Conservation (phyloP, 495 filamentous ascomycete genomes). For the Ramalina peruviana region DNA sequence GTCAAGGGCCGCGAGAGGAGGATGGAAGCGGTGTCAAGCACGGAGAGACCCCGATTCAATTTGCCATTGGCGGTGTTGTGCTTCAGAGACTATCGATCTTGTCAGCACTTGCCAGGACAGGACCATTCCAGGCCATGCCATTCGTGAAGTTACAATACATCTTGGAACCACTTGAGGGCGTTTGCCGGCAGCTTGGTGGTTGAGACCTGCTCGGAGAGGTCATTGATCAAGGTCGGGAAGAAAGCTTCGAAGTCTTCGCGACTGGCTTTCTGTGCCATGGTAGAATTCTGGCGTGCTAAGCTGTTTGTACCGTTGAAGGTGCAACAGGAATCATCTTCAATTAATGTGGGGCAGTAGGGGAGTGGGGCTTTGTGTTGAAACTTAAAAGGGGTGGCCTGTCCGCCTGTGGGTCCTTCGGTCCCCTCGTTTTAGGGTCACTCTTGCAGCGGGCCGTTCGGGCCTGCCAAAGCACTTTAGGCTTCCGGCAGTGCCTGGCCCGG, state of each 20-base stretch:
- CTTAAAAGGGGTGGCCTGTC: too few species aligned
- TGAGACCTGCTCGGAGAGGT: conserved; percentile 58
- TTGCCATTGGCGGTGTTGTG: conserved; percentile 88
- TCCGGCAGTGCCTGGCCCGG: too few species aligned
- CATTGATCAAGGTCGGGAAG: conserved; percentile 67
- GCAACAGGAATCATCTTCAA: too few species aligned
- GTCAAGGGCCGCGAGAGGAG: conserved; percentile 51
- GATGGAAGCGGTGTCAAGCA: conserved; percentile 74
- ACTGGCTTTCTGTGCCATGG: conserved; percentile 1
- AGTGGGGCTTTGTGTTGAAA: too few species aligned
- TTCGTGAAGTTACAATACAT: conserved; percentile 36
- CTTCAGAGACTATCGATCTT: conserved; percentile 47
- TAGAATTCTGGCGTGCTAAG: not conserved
- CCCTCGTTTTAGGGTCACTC: too few species aligned
- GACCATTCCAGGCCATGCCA: not conserved
- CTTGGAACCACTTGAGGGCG: conserved; percentile 74
- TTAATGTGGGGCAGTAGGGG: too few species aligned
- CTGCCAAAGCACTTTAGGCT: too few species aligned
- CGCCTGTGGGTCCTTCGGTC: too few species aligned
- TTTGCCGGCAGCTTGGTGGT: conserved; percentile 69
- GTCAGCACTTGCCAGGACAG: conserved; percentile 2
- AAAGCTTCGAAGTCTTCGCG: conserved; percentile 76
- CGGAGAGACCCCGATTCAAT: conserved; percentile 97
- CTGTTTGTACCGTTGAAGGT: too few species aligned
- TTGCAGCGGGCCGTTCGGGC: too few species aligned